A percentile compares a stretch with the other conserved stretches of the same genome.
Conservation (phyloP, 345 rosid genomes). For the Linum trigynum region DNA sequence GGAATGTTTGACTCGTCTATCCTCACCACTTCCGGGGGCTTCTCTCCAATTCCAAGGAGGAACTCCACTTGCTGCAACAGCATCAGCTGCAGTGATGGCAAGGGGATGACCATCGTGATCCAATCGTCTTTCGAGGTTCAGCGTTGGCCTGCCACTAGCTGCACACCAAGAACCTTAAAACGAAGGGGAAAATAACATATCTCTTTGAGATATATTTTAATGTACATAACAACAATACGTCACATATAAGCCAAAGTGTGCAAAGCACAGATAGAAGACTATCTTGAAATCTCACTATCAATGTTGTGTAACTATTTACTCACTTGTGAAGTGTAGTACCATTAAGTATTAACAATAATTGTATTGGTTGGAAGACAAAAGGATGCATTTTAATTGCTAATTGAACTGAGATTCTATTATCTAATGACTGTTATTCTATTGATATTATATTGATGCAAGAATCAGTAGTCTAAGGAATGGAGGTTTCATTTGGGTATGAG, state of each 20-base stretch:
- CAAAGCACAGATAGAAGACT: background rate
- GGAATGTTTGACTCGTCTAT: background rate
- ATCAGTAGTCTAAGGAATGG: background rate
- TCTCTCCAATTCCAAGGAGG: constrained; percentile 99
- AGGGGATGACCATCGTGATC: constrained; percentile 97
- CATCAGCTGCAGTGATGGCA: constrained; percentile 78
- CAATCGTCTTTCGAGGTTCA: constrained; percentile 90
- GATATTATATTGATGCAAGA: background rate
- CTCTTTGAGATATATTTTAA: constrained; percentile 10
- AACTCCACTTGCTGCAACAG: constrained; percentile 73
- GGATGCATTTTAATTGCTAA: no score
- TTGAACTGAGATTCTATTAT: background rate
- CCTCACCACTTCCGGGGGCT: constrained; percentile 73
- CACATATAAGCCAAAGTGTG: no score
- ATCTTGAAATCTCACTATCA: no score
- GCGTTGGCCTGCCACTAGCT: constrained; percentile 72
- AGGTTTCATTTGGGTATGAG: background rate
- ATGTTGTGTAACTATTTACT: background rate
- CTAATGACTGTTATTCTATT: background rate
- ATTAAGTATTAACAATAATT: background rate
- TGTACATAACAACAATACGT: constrained; percentile 4
- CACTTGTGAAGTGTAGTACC: background rate
- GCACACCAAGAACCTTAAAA: constrained; percentile 28
- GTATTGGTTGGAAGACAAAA: background rate
- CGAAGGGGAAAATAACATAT: constrained; percentile 8